Base-by-base conservation (phyloP, 306 rosid species). In the Prunus mira region DNA sequence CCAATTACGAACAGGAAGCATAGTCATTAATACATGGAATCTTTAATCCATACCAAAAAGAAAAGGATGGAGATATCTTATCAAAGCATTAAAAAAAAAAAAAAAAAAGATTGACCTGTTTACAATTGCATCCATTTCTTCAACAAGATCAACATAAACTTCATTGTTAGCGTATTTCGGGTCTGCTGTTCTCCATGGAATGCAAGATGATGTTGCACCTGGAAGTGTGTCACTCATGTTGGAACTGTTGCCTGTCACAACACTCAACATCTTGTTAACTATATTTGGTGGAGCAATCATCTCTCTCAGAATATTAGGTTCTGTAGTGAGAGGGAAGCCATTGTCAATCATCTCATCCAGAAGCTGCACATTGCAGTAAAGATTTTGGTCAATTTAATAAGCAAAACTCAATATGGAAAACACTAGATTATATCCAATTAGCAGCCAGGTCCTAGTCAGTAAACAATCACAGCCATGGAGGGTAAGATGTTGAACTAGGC, bases 271-370 rank as follows among this genome's bases (percentile, higher is more conserved):
- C 82, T 92, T 92, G 89, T 94, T 89, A 76, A 92, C 97, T 74
- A 92, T 85, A 83, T 87, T 95, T 47, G 98, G 98, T 34, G 90
- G 97, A 77, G 97, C 96, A 84, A 95, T 95, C 93, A 95, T 92
- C 82, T 90, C 99, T 83, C 87, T 90, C 80, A 95, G 84, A 81
- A 95, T 86, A 76, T 92, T 90, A 50, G 90, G 99, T 73, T 95
- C 99, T 15, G 99, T 92, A 30, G 96, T 92, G 85, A 95, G 91
- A 9, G 97, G 97, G 90, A 92, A 95, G 68, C 99, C 99, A 69
- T 92, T 95, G 96, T 95, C 99, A 72, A 90, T 92, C 99, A 92
- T 95, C 86, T 95, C 99, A 84, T 95, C 99, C 83, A 95, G 86
- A 84, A 95, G 88, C 99, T 92, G 84, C 84, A 82, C 76, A 51